Conservation (phyloP, 495 filamentous ascomycete genomes). For the Penicillium subrubescens region DNA sequence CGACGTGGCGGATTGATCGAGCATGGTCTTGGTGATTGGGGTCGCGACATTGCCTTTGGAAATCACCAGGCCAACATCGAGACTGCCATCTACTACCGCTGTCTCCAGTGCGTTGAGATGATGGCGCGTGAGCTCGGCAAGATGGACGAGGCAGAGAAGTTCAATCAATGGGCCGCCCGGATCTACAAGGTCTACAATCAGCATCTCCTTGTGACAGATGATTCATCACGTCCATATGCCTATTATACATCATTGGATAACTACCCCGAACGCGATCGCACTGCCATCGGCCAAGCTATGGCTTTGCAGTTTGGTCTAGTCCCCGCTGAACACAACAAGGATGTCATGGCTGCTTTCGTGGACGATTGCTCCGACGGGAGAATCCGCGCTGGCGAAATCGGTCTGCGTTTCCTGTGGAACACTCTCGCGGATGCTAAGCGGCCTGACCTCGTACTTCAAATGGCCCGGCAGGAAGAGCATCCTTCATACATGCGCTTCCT, state of each 20-base stretch:
- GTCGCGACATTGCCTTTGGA: slow-evolving; percentile 32
- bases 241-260: slow-evolving; percentile 33
- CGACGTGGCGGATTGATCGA: slow-evolving; percentile 30
- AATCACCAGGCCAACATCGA: slow-evolving; percentile 37
- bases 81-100: slow-evolving; percentile 34
- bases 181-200: slow-evolving; percentile 28
- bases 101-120: slow-evolving; percentile 28
- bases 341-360: slow-evolving; percentile 30
- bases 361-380: slow-evolving; percentile 23
- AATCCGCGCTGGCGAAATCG: slow-evolving; percentile 33
- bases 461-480: slow-evolving; percentile 35
- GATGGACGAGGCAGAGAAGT: slow-evolving; percentile 19
- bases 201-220: slow-evolving; percentile 29
- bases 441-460: slow-evolving; percentile 30
- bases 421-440: slow-evolving; percentile 29
- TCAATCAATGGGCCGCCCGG: slow-evolving; percentile 21
- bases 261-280: slow-evolving; percentile 25
- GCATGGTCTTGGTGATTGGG: slow-evolving; percentile 35
- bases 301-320: slow-evolving; percentile 31
- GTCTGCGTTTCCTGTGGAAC: slow-evolving; percentile 30
- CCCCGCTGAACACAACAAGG: slow-evolving; percentile 18
- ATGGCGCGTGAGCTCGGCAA: slow-evolving; percentile 31
- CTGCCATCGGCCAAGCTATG: slow-evolving; percentile 28
- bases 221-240: slow-evolving; percentile 15
- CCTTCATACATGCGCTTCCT: slow-evolving; percentile 36